Conservation (phyloP, 2,329 filamentous ascomycete genomes). For the Huntiella moniliformis region DNA sequence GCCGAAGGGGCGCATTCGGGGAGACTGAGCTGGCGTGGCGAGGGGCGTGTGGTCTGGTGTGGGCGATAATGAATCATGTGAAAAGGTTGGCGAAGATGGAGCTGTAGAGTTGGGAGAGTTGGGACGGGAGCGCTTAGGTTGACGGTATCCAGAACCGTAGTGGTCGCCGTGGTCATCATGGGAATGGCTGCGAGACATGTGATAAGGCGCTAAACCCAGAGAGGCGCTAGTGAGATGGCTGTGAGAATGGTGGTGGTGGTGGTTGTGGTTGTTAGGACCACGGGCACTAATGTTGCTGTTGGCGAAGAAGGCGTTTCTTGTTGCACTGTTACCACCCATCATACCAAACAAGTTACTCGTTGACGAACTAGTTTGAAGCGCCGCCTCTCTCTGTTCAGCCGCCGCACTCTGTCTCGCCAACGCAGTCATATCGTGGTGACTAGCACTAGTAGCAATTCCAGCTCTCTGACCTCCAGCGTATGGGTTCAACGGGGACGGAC, state of each 20-base stretch:
- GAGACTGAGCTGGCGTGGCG: slow-evolving; percentile 86
- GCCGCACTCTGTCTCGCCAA: slow-evolving; percentile 38
- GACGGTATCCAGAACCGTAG: slow-evolving; percentile 52
- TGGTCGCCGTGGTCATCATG: slow-evolving; percentile 60
- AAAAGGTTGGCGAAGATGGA: slow-evolving; percentile 89
- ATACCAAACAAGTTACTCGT: slow-evolving; percentile 26
- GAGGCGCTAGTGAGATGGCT: slow-evolving; percentile 37
- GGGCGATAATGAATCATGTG: slow-evolving; percentile 83
- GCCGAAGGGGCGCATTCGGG: slow-evolving; percentile 61
- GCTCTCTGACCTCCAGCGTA: slow-evolving; percentile 25
- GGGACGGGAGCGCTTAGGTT: slow-evolving; percentile 74
- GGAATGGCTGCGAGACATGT: slow-evolving; percentile 80
- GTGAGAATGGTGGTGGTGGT: slow-evolving; percentile 35
- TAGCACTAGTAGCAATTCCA: slow-evolving; percentile 21
- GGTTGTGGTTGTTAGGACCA: slow-evolving; percentile 15
- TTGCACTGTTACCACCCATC: slow-evolving; percentile 7
- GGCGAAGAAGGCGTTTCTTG: slow-evolving; percentile 10
- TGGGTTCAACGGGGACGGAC: slow-evolving; percentile 15
- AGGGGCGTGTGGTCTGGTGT: slow-evolving; percentile 98
- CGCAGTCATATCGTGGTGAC: slow-evolving; percentile 36
- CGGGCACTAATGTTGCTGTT: slow-evolving; percentile 9
- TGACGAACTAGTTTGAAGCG: slow-evolving; percentile 8
- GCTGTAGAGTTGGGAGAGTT: slow-evolving; percentile 92
- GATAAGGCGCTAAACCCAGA: slow-evolving; percentile 60
- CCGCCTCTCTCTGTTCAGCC: slow-evolving; percentile 39